Evolutionary conservation across 2,329 filamentous ascomycete species (phyloP).

Genomic region (Alternaria incomplexa): DNA sequence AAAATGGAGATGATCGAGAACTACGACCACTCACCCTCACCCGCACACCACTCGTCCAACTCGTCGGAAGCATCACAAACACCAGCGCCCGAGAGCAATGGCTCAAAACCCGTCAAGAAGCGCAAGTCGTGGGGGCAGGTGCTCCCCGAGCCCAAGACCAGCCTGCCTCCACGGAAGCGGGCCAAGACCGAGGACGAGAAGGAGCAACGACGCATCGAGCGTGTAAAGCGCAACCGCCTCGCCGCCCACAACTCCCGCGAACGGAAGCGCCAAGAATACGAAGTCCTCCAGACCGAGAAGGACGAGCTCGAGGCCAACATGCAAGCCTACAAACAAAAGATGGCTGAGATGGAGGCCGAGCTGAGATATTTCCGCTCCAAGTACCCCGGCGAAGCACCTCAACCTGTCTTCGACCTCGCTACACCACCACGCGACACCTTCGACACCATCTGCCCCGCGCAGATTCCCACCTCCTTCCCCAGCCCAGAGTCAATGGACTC

Average conservation of each 20-base stretch:
- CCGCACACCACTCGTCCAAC: slow-evolving; percentile 23
- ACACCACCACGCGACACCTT: slow-evolving; percentile 30
- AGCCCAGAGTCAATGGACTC: slow-evolving; percentile 48
- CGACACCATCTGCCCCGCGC: slow-evolving; percentile 45
- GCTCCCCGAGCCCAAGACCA: slow-evolving; percentile 94
- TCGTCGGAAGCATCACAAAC: slow-evolving; percentile 26
- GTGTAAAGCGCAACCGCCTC: slow-evolving; percentile 92
- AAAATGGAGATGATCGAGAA: slow-evolving; percentile 51
- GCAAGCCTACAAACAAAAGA: slow-evolving; percentile 58
- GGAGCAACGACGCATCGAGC: slow-evolving; percentile 95
- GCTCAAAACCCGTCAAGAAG: slow-evolving; percentile 78
- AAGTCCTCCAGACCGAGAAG: slow-evolving; percentile 75
- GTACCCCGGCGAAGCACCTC: slow-evolving; percentile 38
- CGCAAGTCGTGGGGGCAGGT: slow-evolving; percentile 99
- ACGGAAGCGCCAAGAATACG: slow-evolving; percentile 88
- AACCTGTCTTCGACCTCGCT: slow-evolving; percentile 28
- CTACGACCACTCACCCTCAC: slow-evolving; percentile 30
- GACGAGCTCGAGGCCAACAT: slow-evolving; percentile 68
- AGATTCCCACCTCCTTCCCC: slow-evolving; percentile 42
- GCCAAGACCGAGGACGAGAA: slow-evolving; percentile 99
- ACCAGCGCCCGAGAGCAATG: slow-evolving; percentile 27
- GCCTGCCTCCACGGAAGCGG: slow-evolving; percentile 92
- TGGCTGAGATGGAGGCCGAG: slow-evolving; percentile 59
- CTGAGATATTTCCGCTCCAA: slow-evolving; percentile 48
- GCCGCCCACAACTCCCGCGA: slow-evolving; percentile 96